Evolutionary conservation across 2,329 filamentous ascomycete genomes (phyloP), one percentile per base, ranked within the genome.

Genomic region (Chaetomium strumarium): DNA sequence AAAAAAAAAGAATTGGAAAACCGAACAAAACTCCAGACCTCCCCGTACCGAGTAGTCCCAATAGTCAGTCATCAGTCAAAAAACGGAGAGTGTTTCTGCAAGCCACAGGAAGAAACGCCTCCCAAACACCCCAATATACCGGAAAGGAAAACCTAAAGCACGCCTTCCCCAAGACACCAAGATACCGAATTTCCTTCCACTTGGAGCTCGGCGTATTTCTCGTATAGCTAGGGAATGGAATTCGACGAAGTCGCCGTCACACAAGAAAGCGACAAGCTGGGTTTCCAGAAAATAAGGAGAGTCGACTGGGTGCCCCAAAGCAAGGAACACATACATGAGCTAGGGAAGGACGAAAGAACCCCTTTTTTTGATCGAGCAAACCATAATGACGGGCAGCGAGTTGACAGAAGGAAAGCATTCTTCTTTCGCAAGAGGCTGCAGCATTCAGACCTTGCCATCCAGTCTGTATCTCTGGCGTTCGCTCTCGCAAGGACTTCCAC

Each of bases 401-500:
- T 3, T 34, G 33, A 34, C 33, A n/a, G 33, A 5, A 11, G 33
- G 14, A 11, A 14, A 34, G 24, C 24, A 4, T 24, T 7, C 7
- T 24, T 4, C 4, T 24, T 24, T 24, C 24, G 4, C 24, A 24
- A 24, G 7, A 24, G n/a, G 24, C 24, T 24, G n/a, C 34, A 8
- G 14, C 7, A 16, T 16, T 37, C 34, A 37, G 34, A n/a, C 34
- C 34, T 37, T 37, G 40, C 24, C n/a, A 30, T 12, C 17, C 19
- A 39, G 13, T 34, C 57, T 49, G 12, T 46, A 31, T 12, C 51
- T 46, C 49, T 57, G 52, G n/a, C 55, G 34, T n/a, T 60, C 57
- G 14, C 19, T 20, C 49, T 80, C 76, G 62, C 76, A 77, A 3
- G 64, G 59, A 12, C 63, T 71, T 56, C 72, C 74, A 67, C 79